These are phyloP conservation scores for Pleurotus salmoneostramineus DNA, from an alignment of 768 basidiomycete species.

Conservation along the genomic window DNA sequence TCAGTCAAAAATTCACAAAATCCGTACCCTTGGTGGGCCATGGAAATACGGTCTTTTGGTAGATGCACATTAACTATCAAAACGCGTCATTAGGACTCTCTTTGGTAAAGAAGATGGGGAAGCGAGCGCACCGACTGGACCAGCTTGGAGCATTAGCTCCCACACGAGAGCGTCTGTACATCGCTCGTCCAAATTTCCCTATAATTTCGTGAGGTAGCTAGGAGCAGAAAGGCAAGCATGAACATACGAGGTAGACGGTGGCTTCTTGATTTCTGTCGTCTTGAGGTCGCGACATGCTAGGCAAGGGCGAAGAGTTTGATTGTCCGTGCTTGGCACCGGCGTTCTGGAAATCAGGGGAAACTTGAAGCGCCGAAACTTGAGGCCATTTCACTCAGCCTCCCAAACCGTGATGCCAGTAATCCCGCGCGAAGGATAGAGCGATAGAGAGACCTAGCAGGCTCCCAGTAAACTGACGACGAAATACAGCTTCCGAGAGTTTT, in stretches of 20 bases:
- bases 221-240: neutral
- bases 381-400: no score
- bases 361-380: no score
- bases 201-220: neutral
- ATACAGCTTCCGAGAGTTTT: no score
- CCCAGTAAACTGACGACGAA: no score
- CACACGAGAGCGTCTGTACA: slow-evolving; percentile 92
- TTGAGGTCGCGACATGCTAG: slow-evolving; percentile 62
- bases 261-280: slow-evolving; percentile 92
- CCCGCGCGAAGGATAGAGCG: no score
- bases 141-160: slow-evolving; percentile 99
- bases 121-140: slow-evolving; percentile 80
- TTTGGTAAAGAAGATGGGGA: neutral
- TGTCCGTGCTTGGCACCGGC: no score
- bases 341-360: no score
- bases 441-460: no score
- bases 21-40: slow-evolving; percentile 98
- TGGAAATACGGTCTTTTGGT: slow-evolving; percentile 97
- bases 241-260: slow-evolving; percentile 74
- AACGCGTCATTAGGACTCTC: neutral
- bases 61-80: slow-evolving; percentile 89
- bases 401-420: no score
- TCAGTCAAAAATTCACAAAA: slow-evolving; percentile 99
- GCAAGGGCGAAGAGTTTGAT: no score
- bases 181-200: slow-evolving; percentile 98